These are phyloP conservation scores for Tausonia pullulans DNA, from an alignment of 1,284 basidiomycete species.

Conservation along the genomic window DNA sequence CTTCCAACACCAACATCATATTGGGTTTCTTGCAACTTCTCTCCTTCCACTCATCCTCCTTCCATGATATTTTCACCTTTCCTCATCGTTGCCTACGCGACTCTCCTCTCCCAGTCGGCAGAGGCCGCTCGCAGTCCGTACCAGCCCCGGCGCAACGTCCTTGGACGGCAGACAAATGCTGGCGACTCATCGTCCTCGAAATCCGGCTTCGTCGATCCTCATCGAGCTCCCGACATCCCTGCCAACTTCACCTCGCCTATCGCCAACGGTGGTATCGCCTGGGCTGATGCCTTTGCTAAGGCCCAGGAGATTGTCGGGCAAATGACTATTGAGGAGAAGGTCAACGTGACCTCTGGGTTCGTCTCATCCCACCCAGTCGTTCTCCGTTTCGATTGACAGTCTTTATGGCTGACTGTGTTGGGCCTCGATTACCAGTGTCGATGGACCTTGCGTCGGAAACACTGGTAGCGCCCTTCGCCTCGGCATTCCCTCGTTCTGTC, in stretches of 20 bases:
- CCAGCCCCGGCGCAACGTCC: neutral
- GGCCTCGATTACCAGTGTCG: neutral
- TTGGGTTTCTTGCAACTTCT: neutral
- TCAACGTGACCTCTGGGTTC: slow-evolving; percentile 15
- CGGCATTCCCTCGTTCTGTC: slow-evolving; percentile 50
- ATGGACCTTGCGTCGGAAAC: slow-evolving; percentile 35
- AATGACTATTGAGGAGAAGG: slow-evolving; percentile 39
- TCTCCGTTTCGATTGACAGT: neutral
- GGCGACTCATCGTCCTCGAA: no score
- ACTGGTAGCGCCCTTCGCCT: slow-evolving; percentile 37
- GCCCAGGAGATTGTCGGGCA: slow-evolving; percentile 32
- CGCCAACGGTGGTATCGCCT: neutral
- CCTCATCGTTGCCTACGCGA: slow-evolving; percentile 7
- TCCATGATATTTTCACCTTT: slow-evolving; percentile 2
- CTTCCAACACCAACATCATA: no score
- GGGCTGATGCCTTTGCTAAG: slow-evolving; percentile 26
- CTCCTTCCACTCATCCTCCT: neutral
- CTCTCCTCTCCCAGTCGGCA: neutral
- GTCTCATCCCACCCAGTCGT: neutral
- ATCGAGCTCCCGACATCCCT: slow-evolving; percentile 1
- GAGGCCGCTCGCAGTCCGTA: neutral
- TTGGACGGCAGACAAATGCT: neutral
- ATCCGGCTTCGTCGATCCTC: neutral
- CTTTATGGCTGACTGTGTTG: neutral
- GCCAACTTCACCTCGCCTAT: neutral